Evolutionary conservation across 2,329 filamentous ascomycete species (phyloP).

Genomic region (Eutypella sp.): DNA sequence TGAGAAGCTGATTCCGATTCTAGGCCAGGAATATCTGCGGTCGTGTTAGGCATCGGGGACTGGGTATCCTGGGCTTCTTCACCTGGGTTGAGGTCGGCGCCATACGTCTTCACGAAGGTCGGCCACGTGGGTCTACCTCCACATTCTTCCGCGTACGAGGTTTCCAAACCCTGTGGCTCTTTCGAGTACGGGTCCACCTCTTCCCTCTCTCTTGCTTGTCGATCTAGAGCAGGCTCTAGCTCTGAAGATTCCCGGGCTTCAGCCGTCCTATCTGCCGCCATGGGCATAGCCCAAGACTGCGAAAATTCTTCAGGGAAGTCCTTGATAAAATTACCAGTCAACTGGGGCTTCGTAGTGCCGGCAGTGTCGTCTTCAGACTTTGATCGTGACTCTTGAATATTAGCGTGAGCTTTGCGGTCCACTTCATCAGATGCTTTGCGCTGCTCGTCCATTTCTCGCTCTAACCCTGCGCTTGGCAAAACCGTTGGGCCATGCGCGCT

Average conservation of each 20-base stretch:
- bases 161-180: conserved; percentile 43
- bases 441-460: conserved; percentile 24
- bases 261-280: too few relatives aligned
- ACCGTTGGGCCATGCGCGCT: too few relatives aligned
- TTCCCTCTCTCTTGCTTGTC: conserved; percentile 10
- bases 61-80: conserved; percentile 5
- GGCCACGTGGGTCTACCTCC: conserved; percentile 30
- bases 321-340: conserved; percentile 44
- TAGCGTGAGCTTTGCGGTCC: conserved; percentile 21
- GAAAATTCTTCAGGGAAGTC: conserved; percentile 51
- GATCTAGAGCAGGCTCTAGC: conserved; percentile 25
- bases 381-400: conserved; percentile 16
- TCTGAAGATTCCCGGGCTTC: too few relatives aligned
- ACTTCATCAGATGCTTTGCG: conserved; percentile 24
- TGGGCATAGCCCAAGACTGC: conserved; percentile 32
- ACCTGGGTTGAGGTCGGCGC: conserved; percentile 10
- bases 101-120: conserved; percentile 31
- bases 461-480: too few relatives aligned
- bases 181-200: conserved; percentile 37
- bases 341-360: conserved; percentile 11
- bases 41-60: conserved; percentile 4
- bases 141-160: conserved; percentile 40
- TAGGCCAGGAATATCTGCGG: conserved; percentile 4
- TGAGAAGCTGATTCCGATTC: conserved; percentile 12
- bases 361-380: conserved; percentile 17